Base-by-base conservation (phyloP, 176 grass and related monocot genomes). In the Coix lacrymajobi region DNA sequence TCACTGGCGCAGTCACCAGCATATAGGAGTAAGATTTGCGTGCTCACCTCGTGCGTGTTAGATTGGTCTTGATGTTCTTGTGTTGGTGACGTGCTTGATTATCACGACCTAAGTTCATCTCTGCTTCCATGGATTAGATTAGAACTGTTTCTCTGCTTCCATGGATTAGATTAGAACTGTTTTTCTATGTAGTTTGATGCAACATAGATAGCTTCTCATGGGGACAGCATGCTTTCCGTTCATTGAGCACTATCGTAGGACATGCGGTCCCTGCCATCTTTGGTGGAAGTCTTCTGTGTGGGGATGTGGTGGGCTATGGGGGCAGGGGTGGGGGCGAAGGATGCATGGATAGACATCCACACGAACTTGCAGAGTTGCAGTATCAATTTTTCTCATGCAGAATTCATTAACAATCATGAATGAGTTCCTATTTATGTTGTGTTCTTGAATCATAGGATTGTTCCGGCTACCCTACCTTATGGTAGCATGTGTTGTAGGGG, bases 1-100 rank as follows among this genome's bases (percentile, higher is more conserved):
- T 93, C 51, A 79, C 89, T 64, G 85, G 87, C 17, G 96, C 91
- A 14, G 66, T 99, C 65, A 89, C 85, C 25, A 88, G 70, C 63
- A 94, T 99, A 73, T 87, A 87, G 58, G 87, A 99, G 93, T 99
- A 87, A 70, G 85, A 80, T 69, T 71, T 69, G 43, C 52, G 60
- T 72, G 52, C 46, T 24, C n/a, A 20, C 8, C n/a, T 80, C n/a
- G n/a, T n/a, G n/a, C 45, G 15, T 79, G 52, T 64, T 79, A 64
- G 60, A 75, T 58, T 83, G 57, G 4, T 61, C 11, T 26, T 78
- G 38, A 54, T 44, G 58, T 67, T 26, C 45, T 60, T 84, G 7
- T 65, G 56, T 24, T 73, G 45, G 70, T 22, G 60, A 32, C 61
- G n/a, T n/a, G n/a, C n/a, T n/a, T n/a, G n/a, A n/a, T n/a, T n/a